Percentiles rank a stretch among this genome's conserved stretches.
Evolutionary conservation across 2,329 filamentous ascomycete genomes (phyloP).

Genomic region (Sporothrix brunneoviolacea): DNA sequence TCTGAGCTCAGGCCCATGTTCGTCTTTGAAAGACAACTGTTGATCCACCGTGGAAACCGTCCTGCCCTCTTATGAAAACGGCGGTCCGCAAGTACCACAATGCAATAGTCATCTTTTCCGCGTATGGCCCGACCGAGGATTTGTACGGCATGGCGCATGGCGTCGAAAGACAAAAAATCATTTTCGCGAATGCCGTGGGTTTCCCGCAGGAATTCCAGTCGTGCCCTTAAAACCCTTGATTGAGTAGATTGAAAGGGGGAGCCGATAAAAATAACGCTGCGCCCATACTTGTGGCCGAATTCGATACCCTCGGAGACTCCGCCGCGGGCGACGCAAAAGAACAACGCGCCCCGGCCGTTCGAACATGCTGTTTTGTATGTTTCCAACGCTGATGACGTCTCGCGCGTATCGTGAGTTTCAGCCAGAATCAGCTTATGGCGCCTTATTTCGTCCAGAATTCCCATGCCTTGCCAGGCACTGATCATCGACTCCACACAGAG

Average conservation of each 20-base stretch:
- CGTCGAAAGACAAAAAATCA: constrained; percentile 96
- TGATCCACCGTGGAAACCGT: constrained; percentile 96
- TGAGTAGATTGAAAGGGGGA: constrained; percentile 99
- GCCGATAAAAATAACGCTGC: constrained; percentile 91
- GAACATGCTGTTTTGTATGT: constrained; percentile 97
- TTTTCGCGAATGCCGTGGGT: constrained; percentile 96
- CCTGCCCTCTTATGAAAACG: constrained; percentile 88
- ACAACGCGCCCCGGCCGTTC: constrained; percentile 87
- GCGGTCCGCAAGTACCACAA: constrained; percentile 95
- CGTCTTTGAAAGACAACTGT: constrained; percentile 73
- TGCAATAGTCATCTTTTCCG: constrained; percentile 96
- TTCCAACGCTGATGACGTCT: constrained; percentile 90
- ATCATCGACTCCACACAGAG: constrained; percentile 99
- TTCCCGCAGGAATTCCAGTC: constrained; percentile 91
- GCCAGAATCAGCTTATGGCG: constrained; percentile 98
- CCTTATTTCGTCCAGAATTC: constrained; percentile 95
- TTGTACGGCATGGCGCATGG: constrained; percentile 97
- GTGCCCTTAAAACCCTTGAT: constrained; percentile 89
- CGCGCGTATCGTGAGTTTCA: constrained; percentile 94
- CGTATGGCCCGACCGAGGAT: constrained; percentile 90
- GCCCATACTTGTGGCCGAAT: constrained; percentile 97
- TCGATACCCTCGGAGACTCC: constrained; percentile 98
- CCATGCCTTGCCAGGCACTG: constrained; percentile 99
- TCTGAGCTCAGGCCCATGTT: constrained; percentile 90
- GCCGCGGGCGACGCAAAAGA: constrained; percentile 90